Evolutionary conservation across 352 stramenopile species (phyloP), one percentile per base, ranked within the genome.

Genomic region (Pythium aphanidermatum): DNA sequence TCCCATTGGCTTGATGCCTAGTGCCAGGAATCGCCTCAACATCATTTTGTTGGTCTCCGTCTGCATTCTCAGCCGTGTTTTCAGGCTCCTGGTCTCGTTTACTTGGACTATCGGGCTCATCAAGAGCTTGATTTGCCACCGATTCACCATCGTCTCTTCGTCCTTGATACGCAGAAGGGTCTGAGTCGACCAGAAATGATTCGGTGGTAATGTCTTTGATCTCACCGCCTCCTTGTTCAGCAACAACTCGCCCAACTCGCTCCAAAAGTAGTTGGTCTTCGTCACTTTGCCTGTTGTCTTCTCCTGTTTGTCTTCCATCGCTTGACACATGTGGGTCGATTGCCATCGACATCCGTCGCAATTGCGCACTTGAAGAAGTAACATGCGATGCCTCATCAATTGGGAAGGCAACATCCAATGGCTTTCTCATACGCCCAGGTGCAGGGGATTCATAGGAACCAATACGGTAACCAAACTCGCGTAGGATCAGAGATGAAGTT

Each of bases 191-290:
- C n/a, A n/a, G n/a, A n/a, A n/a, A n/a, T 13, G 69, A 59, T 38
- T 90, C 78, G 0, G 58, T 70, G 7, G 79, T 91, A 48, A 91
- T 91, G 28, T 91, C 79, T 46, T 62, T 68, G 46, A 91, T 91
- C 44, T 91, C 79, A 16, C 79, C 79, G 11, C 77, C 77, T 27
- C 75, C 57, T 46, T 93, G 72, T 32, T 82, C 66, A 0, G 82
- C 82, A 2, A 93, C 67, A 1, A 88, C 66, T 16, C 77, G 70
- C 19, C 82, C 79, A 23, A 93, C 82, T 30, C 70, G 58, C 38
- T 87, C 66, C 3, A 93, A 54, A 14, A 92, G 46, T 29, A 65
- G 60, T 14, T 55, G 34, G 6, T 33, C 33, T 46, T 70, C 69
- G 20, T 61, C 65, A 44, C 24, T 35, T 19, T 20, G 11, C 17